Evolutionary conservation across 179 eudicot genomes (phyloP).

Genomic region (Pouteria campechiana): DNA sequence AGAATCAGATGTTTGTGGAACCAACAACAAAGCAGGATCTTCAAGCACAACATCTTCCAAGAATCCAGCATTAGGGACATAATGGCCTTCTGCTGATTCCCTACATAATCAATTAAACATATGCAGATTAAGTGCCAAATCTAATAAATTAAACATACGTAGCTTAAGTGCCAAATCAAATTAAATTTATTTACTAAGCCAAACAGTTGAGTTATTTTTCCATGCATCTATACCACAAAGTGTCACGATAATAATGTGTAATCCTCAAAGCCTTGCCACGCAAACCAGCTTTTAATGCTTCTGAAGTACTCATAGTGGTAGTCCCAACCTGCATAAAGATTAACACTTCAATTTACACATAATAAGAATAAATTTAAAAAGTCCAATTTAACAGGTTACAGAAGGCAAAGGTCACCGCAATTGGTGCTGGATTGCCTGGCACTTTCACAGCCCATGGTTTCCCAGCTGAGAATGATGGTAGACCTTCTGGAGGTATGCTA

Average conservation of each 20-base stretch:
- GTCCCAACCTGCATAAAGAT: slow-evolving; percentile 58
- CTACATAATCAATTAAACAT: slow-evolving; percentile 22
- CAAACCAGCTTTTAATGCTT: slow-evolving; percentile 84
- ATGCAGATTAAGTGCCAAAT: slow-evolving; percentile 1
- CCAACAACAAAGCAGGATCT: slow-evolving; percentile 50
- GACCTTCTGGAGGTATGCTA: slow-evolving; percentile 56
- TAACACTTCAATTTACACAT: background rate
- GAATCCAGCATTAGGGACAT: slow-evolving; percentile 93
- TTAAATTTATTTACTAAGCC: too few relatives aligned
- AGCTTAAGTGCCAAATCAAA: background rate
- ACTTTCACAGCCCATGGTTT: slow-evolving; percentile 89
- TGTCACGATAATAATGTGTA: slow-evolving; percentile 63
- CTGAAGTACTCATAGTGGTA: slow-evolving; percentile 74
- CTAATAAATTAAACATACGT: slow-evolving; percentile 2
- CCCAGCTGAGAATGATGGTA: slow-evolving; percentile 69
- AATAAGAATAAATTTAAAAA: background rate
- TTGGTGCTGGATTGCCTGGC: slow-evolving; percentile 81
- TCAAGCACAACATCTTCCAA: slow-evolving; percentile 61
- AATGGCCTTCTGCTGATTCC: slow-evolving; percentile 70
- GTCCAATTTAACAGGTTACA: background rate
- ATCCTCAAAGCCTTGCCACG: slow-evolving; percentile 93
- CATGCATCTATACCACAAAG: slow-evolving; percentile 50
- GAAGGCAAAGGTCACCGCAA: slow-evolving; percentile 62
- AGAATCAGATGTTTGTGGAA: slow-evolving; percentile 26
- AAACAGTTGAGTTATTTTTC: background rate